Evolutionary conservation across 225 moss, liverwort and hornwort species (phyloP).

Genomic region (Marchantia paleacea): DNA sequence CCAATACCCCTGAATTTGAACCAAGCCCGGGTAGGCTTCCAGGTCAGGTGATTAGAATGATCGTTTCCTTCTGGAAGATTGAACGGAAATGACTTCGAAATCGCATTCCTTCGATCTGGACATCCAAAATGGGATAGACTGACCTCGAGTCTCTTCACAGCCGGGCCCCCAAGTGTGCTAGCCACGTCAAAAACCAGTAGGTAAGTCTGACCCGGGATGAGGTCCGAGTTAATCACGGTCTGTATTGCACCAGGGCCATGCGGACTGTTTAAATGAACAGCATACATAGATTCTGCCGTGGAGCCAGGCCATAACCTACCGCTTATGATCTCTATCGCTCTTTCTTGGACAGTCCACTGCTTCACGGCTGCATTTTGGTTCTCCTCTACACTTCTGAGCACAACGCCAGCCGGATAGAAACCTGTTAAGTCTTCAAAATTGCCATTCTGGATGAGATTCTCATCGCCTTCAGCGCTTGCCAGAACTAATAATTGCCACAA

Average conservation of each 20-base stretch:
- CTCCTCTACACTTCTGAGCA: constrained; percentile 4
- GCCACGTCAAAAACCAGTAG: constrained; percentile 26
- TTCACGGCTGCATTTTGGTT: constrained; percentile 9
- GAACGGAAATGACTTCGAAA: neutral
- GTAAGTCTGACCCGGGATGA: constrained; percentile 18
- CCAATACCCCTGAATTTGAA: constrained; percentile 14
- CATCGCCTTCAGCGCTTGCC: neutral
- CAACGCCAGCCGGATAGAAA: constrained; percentile 32
- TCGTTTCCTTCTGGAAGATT: neutral
- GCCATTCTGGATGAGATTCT: constrained; percentile 26
- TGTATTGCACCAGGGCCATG: constrained; percentile 22
- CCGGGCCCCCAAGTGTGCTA: constrained; percentile 20
- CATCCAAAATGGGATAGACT: constrained; percentile 1
- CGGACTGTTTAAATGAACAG: constrained; percentile 32
- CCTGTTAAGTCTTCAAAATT: constrained; percentile 29
- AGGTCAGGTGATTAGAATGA: constrained; percentile 20
- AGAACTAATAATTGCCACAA: neutral
- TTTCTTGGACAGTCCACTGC: constrained; percentile 20
- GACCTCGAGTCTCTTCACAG: constrained; percentile 26
- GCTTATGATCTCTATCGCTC: constrained; percentile 29
- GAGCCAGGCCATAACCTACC: constrained; percentile 24
- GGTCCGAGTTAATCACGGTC: constrained; percentile 5
- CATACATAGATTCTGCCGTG: constrained; percentile 13
- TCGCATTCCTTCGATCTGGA: constrained; percentile 2
- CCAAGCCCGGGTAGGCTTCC: constrained; percentile 7